A percentile compares a stretch with the other conserved stretches of the same genome.
phyloP scores from a whole-genome alignment of 192 early-diverging fungal genomes.

The Thamnidium elegans region DNA sequence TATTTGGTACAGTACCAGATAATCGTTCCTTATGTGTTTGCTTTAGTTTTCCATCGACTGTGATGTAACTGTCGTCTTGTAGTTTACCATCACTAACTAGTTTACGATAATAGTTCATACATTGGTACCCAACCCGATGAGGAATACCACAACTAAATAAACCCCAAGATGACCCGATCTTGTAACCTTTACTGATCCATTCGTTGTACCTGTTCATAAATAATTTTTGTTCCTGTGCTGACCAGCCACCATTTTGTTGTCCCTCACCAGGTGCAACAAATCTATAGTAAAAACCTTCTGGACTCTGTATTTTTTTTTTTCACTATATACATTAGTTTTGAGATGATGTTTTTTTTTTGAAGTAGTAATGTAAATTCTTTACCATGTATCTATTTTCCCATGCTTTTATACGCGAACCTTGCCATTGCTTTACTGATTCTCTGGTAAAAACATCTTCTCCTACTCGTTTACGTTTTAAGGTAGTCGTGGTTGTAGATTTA shows the following conservation, averaged over 20 bases:
- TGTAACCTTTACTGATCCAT: slow-evolving; percentile 42
- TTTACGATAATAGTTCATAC: slow-evolving; percentile 56
- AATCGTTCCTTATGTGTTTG: slow-evolving; percentile 42
- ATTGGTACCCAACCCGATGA: slow-evolving; percentile 57
- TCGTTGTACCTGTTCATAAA: slow-evolving; percentile 52
- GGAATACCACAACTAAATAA: slow-evolving; percentile 49
- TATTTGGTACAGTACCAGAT: slow-evolving; percentile 24
- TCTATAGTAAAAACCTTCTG: slow-evolving; percentile 54
- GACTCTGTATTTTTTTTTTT: slow-evolving; percentile 27
- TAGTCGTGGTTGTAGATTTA: no score
- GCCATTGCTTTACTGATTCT: slow-evolving; percentile 42
- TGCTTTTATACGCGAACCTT: slow-evolving; percentile 46
- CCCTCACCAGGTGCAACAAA: slow-evolving; percentile 55
- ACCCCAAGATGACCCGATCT: slow-evolving; percentile 57
- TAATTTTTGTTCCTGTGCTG: slow-evolving; percentile 36
- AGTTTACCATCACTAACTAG: slow-evolving; percentile 41
- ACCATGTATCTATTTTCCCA: slow-evolving; percentile 36
- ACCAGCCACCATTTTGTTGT: slow-evolving; percentile 52
- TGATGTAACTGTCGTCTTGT: slow-evolving; percentile 47
- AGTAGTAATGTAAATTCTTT: not conserved
- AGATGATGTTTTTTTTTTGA: not conserved
- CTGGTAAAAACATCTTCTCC: slow-evolving; percentile 46
- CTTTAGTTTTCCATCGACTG: slow-evolving; percentile 47
- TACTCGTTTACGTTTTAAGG: not conserved
- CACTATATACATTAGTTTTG: not conserved